Evolutionary conservation across 2,329 filamentous ascomycete genomes (phyloP).

Genomic region (Aspergillus brunneoviolaceus): DNA sequence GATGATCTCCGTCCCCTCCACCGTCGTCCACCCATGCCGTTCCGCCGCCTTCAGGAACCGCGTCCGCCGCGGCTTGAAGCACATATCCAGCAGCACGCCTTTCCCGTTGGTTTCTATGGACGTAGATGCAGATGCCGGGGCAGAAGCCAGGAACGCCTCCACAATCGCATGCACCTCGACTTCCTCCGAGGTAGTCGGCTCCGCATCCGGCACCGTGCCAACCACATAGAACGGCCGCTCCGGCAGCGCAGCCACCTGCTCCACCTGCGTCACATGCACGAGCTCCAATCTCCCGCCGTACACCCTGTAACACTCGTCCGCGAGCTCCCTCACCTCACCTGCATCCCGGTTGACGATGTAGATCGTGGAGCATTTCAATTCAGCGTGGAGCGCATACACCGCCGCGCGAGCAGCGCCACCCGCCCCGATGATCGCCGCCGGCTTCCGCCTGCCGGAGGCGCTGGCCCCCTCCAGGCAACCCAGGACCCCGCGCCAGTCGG

Average conservation of each 20-base stretch:
- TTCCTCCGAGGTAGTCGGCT: slow-evolving; percentile 32
- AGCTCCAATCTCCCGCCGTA: slow-evolving; percentile 15
- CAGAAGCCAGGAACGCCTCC: slow-evolving; percentile 27
- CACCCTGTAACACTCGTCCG: slow-evolving; percentile 20
- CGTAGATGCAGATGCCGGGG: neutral
- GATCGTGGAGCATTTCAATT: slow-evolving; percentile 30
- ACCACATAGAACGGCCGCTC: slow-evolving; percentile 37
- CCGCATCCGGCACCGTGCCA: slow-evolving; percentile 41
- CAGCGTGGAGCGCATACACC: slow-evolving; percentile 34
- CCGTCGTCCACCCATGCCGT: slow-evolving; percentile 34
- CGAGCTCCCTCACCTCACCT: slow-evolving; percentile 28
- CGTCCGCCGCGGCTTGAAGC: slow-evolving; percentile 44
- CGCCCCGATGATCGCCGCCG: slow-evolving; percentile 43
- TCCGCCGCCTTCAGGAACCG: slow-evolving; percentile 38
- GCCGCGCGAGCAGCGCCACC: slow-evolving; percentile 46
- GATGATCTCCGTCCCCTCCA: slow-evolving; percentile 45
- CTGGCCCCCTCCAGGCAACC: slow-evolving; percentile 31
- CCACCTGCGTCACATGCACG: slow-evolving; percentile 30
- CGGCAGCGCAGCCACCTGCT: slow-evolving; percentile 24
- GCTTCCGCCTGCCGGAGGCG: slow-evolving; percentile 15
- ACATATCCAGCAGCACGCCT: slow-evolving; percentile 45
- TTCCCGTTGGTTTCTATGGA: slow-evolving; percentile 8
- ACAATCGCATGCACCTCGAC: slow-evolving; percentile 26
- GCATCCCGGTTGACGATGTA: slow-evolving; percentile 42
- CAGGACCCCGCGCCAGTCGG: slow-evolving; percentile 46